Percentiles rank a stretch among this genome's conserved stretches.
Evolutionary conservation across 2,329 filamentous ascomycete species (phyloP).

Genomic region (Dothistroma pini): DNA sequence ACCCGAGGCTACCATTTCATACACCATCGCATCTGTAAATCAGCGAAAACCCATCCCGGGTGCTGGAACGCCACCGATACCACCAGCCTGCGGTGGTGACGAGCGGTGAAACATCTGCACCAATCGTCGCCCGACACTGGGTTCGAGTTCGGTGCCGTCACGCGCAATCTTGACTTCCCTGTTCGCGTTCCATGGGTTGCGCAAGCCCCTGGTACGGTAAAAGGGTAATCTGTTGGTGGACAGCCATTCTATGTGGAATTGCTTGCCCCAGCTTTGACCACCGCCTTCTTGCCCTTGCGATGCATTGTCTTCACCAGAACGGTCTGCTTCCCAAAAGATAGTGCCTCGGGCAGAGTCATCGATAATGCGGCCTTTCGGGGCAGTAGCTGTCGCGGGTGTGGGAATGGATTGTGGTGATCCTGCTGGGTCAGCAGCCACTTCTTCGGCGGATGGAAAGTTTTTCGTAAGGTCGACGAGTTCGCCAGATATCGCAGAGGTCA

Average conservation of each 20-base stretch:
- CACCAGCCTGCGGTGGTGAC: slow-evolving; percentile 13
- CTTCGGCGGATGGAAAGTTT: slow-evolving; percentile 9
- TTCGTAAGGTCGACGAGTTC: slow-evolving; percentile 44
- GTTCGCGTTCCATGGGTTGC: slow-evolving; percentile 94
- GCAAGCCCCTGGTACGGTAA: slow-evolving; percentile 77
- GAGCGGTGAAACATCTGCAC: slow-evolving; percentile 64
- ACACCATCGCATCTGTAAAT: background rate
- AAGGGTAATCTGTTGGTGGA: slow-evolving; percentile 82
- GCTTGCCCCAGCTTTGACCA: slow-evolving; percentile 76
- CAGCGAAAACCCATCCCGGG: slow-evolving; percentile 12
- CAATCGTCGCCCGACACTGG: slow-evolving; percentile 70
- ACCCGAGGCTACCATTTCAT: background rate
- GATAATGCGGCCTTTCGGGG: slow-evolving; percentile 81
- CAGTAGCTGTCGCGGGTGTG: slow-evolving; percentile 72
- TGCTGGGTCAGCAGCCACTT: slow-evolving; percentile 27
- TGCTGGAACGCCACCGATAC: background rate
- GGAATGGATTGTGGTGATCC: slow-evolving; percentile 76
- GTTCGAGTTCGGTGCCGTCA: slow-evolving; percentile 90
- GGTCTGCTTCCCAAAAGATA: slow-evolving; percentile 90
- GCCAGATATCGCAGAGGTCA: slow-evolving; percentile 78
- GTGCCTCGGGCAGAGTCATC: slow-evolving; percentile 91
- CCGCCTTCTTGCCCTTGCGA: slow-evolving; percentile 38
- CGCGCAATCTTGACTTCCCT: slow-evolving; percentile 93
- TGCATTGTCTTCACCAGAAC: slow-evolving; percentile 50
- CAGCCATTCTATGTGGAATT: slow-evolving; percentile 87